Evolutionary conservation across 1,139 yeast species (phyloP).

Genomic region (Hemisphaericaspora xylofermentans): DNA sequence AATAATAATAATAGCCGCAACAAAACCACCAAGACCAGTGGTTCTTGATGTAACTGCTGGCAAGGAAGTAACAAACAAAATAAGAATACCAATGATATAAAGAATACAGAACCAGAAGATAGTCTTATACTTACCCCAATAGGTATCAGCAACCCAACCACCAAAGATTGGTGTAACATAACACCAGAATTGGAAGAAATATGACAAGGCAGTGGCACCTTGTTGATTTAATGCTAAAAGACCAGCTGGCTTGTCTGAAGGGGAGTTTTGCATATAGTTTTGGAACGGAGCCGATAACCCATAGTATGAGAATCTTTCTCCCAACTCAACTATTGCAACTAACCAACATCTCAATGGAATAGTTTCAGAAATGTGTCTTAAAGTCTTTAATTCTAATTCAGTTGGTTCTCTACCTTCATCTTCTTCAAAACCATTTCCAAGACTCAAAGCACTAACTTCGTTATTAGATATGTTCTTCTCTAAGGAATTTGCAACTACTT

Average conservation of each 20-base stretch:
- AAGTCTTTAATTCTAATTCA: constrained; percentile 33
- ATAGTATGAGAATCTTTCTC: constrained; percentile 81
- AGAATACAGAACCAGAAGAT: constrained; percentile 58
- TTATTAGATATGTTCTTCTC: background rate
- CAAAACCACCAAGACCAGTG: constrained; percentile 50
- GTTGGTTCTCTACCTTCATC: constrained; percentile 35
- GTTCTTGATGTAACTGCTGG: constrained; percentile 54
- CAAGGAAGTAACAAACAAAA: constrained; percentile 68
- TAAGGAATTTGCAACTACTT: background rate
- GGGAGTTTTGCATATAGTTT: constrained; percentile 66
- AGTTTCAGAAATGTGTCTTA: constrained; percentile 39
- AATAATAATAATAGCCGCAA: constrained; percentile 61
- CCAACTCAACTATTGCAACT: constrained; percentile 73
- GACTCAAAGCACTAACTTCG: background rate
- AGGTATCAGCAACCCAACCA: constrained; percentile 73
- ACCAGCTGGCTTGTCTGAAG: constrained; percentile 52
- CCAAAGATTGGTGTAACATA: constrained; percentile 77
- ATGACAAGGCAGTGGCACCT: constrained; percentile 71
- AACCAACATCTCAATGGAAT: constrained; percentile 57
- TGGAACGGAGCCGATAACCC: constrained; percentile 74
- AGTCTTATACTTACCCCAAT: constrained; percentile 69
- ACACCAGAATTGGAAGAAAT: constrained; percentile 79
- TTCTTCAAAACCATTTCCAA: background rate
- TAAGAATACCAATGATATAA: constrained; percentile 60
- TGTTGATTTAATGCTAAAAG: constrained; percentile 58